These are phyloP conservation scores for Sporothrix sp. DNA, from an alignment of 2,329 filamentous ascomycete genomes.

Conservation along the genomic window DNA sequence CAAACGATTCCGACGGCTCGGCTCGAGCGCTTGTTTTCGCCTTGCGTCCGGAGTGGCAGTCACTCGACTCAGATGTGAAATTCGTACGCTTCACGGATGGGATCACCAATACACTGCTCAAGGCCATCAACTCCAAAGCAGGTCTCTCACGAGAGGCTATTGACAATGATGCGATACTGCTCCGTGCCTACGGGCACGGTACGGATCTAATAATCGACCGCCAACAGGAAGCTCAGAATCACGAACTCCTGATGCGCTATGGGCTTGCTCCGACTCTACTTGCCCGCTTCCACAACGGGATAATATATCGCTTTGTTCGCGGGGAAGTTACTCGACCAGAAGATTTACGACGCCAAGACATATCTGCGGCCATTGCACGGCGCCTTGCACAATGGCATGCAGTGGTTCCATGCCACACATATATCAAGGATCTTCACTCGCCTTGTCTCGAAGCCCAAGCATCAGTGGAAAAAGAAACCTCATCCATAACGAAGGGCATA, in stretches of 20 bases:
- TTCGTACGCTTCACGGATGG: slow-evolving; percentile 92
- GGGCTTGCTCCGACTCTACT: slow-evolving; percentile 78
- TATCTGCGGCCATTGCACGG: slow-evolving; percentile 76
- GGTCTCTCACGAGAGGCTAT: slow-evolving; percentile 66
- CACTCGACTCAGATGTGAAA: slow-evolving; percentile 39
- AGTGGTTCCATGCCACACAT: slow-evolving; percentile 51
- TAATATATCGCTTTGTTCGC: slow-evolving; percentile 85
- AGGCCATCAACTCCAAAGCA: slow-evolving; percentile 57
- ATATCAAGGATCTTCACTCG: no score
- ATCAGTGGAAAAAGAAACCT: no score
- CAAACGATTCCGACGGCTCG: slow-evolving; percentile 65
- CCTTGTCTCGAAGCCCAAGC: no score
- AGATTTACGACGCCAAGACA: slow-evolving; percentile 63
- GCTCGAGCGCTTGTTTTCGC: slow-evolving; percentile 70
- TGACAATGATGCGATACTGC: slow-evolving; percentile 74
- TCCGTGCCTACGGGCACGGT: slow-evolving; percentile 88
- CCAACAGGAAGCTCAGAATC: slow-evolving; percentile 68
- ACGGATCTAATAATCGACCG: slow-evolving; percentile 95
- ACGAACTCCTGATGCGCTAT: slow-evolving; percentile 76
- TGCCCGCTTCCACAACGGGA: slow-evolving; percentile 89
- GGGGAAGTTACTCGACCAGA: slow-evolving; percentile 70
- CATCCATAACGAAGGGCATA: slow-evolving; percentile 53
- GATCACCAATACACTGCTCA: slow-evolving; percentile 89
- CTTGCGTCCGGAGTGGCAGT: slow-evolving; percentile 73
- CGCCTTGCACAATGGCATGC: slow-evolving; percentile 92